Evolutionary conservation across 164 flowering plant genomes (phyloP), one percentile per base, ranked within the genome.

Genomic region (Aristolochia contorta): DNA sequence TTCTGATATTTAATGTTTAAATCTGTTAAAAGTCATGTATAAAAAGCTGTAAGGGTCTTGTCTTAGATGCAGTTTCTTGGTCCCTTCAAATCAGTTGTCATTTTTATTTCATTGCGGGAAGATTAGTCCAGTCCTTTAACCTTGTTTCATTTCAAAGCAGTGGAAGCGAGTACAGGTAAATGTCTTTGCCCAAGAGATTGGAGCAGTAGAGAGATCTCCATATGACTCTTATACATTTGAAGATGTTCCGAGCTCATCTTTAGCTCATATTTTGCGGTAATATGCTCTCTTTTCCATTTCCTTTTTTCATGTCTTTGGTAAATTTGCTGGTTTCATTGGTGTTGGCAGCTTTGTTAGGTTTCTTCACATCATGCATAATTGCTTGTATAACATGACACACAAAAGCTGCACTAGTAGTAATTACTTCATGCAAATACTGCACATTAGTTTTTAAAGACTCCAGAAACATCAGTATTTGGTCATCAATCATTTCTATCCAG

Each of bases 201-300:
- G 84, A 59, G 79, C 75, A 48, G 77, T 58, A 69, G 86, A 81
- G 46, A 78, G 63, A 66, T 81, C 88, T 69, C 80, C 82, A 20
- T 85, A 85, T 61, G 75, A 73, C 66, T 75, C 79, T 19, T 83
- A 71, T 67, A 64, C 71, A n/a, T 74, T 68, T 54, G 65, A 69
- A 57, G 77, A 72, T 48, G 61, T 79, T 65, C 78, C 84, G 61
- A 61, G 75, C 33, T 72, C 84, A 57, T 80, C 84, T 55, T 63
- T 78, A 49, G 66, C 86, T 63, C 79, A 75, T 64, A 73, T 85
- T 30, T 70, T 80, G 43, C 77, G 84, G 91, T 85, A 80, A 51
- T 10, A 20, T 20, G 25, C 12, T 6, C 41, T 4, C 9, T 19
- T 15, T 63, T 41, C 43, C 25, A 21, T 16, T 4, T 22, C 21